Conservation (phyloP, 305 asterid species). For the Solanum chacoense region DNA sequence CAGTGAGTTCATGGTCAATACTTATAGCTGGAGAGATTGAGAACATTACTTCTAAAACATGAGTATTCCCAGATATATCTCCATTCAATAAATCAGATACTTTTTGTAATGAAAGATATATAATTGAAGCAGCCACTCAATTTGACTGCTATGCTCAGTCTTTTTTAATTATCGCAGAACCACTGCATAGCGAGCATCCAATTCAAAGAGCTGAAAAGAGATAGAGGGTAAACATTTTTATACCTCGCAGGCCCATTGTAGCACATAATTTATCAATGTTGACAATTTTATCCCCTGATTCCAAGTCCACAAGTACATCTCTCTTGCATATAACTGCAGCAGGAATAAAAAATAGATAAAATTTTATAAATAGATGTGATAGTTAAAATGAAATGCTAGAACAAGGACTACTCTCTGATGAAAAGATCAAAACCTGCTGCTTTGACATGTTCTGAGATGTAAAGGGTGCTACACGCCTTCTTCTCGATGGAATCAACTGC, state of each 20-base stretch:
- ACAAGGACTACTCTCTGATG: not conserved
- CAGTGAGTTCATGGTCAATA: too few species aligned
- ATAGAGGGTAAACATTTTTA: not conserved
- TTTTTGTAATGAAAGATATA: not conserved
- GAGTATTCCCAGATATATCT: too few species aligned
- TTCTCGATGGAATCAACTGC: too few species aligned
- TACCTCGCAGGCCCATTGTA: slow-evolving; percentile 88
- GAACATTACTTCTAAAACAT: too few species aligned
- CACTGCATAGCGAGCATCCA: not conserved
- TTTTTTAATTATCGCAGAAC: not conserved
- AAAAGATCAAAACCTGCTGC: not conserved
- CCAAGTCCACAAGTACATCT: slow-evolving; percentile 29
- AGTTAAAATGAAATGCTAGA: not conserved
- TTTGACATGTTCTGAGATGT: too few species aligned
- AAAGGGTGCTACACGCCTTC: too few species aligned
- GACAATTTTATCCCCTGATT: slow-evolving; percentile 8
- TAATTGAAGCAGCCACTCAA: not conserved
- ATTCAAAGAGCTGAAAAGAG: not conserved
- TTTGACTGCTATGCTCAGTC: not conserved
- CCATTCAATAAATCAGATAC: too few species aligned
- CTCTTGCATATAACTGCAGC: slow-evolving; percentile 48
- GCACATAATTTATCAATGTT: slow-evolving; percentile 68
- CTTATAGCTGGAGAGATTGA: too few species aligned
- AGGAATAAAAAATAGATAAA: not conserved
- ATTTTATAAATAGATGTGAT: not conserved